These are phyloP conservation scores for Grifola frondosa DNA, from an alignment of 1,284 basidiomycete genomes.

Conservation along the genomic window DNA sequence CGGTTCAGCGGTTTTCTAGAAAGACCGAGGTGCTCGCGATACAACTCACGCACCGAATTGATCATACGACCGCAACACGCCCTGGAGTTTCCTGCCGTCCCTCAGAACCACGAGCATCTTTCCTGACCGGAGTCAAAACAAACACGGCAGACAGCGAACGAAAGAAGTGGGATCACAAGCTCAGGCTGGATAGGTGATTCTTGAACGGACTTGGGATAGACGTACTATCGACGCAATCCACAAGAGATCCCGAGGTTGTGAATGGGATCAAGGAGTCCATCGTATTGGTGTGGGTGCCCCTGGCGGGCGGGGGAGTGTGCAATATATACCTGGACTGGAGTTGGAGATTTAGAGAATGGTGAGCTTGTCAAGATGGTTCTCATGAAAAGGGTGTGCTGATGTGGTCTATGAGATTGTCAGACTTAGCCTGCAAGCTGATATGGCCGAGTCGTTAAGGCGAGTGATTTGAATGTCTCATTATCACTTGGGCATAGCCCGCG, in stretches of 20 bases:
- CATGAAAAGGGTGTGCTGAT: too few relatives aligned
- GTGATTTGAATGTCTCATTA: conserved; percentile 66
- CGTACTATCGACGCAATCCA: conserved; percentile 99
- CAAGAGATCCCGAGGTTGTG: conserved; percentile 93
- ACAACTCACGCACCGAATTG: conserved; percentile 82
- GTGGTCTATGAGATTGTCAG: too few relatives aligned
- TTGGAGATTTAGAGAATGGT: too few relatives aligned
- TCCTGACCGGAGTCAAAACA: conserved; percentile 53
- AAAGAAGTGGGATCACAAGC: conserved; percentile 37
- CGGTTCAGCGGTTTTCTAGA: too few relatives aligned
- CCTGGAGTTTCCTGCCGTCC: conserved; percentile 95
- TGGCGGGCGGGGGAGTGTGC: conserved; percentile 4
- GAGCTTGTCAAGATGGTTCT: too few relatives aligned
- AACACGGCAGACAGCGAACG: conserved; percentile 8
- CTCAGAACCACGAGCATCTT: conserved; percentile 97
- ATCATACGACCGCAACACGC: conserved; percentile 96
- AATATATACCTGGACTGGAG: too few relatives aligned
- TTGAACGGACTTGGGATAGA: conserved; percentile 60
- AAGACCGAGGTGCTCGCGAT: not conserved
- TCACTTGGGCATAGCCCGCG: conserved; percentile 76
- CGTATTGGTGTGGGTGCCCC: conserved; percentile 8
- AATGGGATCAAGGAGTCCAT: conserved; percentile 97
- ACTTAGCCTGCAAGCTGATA: conserved; percentile 51
- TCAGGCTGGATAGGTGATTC: conserved; percentile 49
- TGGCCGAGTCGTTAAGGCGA: conserved; percentile 85